phyloP scores from a whole-genome alignment of 345 rosid genomes.

The Crucihimalaya himalaica region DNA sequence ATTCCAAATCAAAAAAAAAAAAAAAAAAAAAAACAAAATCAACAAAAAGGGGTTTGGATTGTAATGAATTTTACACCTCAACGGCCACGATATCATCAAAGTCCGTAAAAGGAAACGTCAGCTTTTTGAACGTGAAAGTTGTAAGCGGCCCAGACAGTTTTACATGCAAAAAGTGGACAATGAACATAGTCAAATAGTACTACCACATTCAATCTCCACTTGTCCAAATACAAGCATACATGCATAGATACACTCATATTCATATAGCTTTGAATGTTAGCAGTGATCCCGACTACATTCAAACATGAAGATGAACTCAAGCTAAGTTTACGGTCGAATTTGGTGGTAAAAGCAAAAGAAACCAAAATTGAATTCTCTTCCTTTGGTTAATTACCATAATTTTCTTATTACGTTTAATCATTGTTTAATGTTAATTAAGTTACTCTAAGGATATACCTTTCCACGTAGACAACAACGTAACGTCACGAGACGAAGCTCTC shows the following conservation, averaged over 20 bases:
- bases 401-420: background rate
- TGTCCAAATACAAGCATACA: constrained; percentile 19
- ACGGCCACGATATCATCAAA: background rate
- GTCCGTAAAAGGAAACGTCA: constrained; percentile 14
- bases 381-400: background rate
- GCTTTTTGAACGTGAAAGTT: constrained; percentile 33
- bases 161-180: constrained; percentile 12
- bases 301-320: constrained; percentile 12
- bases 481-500: background rate
- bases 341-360: constrained; percentile 2
- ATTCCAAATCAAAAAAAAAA: background rate
- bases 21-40: background rate
- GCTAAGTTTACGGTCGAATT: constrained; percentile 3
- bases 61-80: constrained; percentile 11
- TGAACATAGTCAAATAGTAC: constrained; percentile 28
- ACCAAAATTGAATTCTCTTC: constrained; percentile 26
- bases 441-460: constrained; percentile 13
- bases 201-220: constrained; percentile 36
- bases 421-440: background rate
- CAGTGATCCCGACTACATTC: constrained; percentile 30
- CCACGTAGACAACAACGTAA: constrained; percentile 29
- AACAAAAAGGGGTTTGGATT: background rate
- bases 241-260: background rate
- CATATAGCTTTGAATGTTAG: background rate
- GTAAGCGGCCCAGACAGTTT: background rate